These are phyloP conservation scores for Furcasterigmium sp. DNA, from an alignment of 2,329 filamentous ascomycete genomes.

Conservation along the genomic window DNA sequence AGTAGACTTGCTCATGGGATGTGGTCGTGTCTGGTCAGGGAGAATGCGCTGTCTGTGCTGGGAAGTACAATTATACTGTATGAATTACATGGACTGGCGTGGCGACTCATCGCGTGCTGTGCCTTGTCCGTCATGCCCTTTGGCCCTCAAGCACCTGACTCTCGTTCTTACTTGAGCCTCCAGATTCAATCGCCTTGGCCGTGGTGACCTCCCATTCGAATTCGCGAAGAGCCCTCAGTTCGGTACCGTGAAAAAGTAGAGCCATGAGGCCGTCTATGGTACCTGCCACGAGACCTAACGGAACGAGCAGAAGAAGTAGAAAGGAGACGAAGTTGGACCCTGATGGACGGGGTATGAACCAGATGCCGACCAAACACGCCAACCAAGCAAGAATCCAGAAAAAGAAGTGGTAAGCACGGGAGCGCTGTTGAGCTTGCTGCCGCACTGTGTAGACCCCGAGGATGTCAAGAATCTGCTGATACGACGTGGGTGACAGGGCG, in stretches of 20 bases:
- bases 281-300: conserved; percentile 70
- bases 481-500: conserved; percentile 16
- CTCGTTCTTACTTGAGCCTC: conserved; percentile 5
- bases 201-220: conserved; percentile 90
- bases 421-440: conserved; percentile 65
- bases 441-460: conserved; percentile 68
- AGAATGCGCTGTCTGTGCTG: too few species aligned
- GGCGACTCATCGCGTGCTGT: too few species aligned
- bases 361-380: conserved; percentile 74
- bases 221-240: conserved; percentile 78
- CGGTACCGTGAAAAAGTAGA: conserved; percentile 78
- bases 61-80: too few species aligned
- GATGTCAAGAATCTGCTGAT: conserved; percentile 63
- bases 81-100: too few species aligned
- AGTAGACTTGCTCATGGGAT: too few species aligned
- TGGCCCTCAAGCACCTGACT: conserved; percentile 12
- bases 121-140: conserved; percentile 14
- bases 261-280: conserved; percentile 82
- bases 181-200: conserved; percentile 43
- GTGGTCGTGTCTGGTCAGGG: too few species aligned
- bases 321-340: conserved; percentile 61
- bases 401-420: conserved; percentile 71
- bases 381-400: conserved; percentile 61
- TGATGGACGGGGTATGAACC: conserved; percentile 64
- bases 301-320: conserved; percentile 72